Conservation (phyloP, 1,284 basidiomycete genomes). For the Ceratobasidium sp. region DNA sequence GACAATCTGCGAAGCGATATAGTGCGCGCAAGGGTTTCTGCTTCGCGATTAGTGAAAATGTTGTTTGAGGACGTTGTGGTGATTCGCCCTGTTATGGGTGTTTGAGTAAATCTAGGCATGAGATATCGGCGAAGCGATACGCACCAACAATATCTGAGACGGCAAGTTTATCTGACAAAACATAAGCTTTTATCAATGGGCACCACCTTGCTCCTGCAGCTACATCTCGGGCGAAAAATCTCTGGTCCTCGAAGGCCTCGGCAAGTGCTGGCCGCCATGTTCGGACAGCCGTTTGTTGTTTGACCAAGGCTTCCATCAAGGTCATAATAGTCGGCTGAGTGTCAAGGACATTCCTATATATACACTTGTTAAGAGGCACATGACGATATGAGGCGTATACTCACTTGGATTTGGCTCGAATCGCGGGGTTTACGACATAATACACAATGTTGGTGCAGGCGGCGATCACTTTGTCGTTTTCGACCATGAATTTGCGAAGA, state of each 20-base stretch:
- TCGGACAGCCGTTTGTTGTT: conserved; percentile 79
- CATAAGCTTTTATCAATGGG: conserved; percentile 78
- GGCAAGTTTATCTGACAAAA: conserved; percentile 87
- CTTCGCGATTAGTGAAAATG: conserved; percentile 95
- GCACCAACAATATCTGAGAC: conserved; percentile 83
- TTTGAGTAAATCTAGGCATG: conserved; percentile 28
- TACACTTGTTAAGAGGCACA: neutral
- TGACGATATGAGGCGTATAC: conserved; percentile 53
- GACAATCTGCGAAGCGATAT: conserved; percentile 88
- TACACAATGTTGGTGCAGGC: conserved; percentile 86
- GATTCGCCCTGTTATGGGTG: conserved; percentile 64
- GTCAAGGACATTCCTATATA: conserved; percentile 65
- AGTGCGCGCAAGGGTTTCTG: conserved; percentile 89
- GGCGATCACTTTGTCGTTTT: conserved; percentile 81
- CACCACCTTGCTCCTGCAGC: conserved; percentile 72
- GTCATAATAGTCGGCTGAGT: conserved; percentile 69
- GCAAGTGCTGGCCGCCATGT: conserved; percentile 83
- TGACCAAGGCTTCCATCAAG: conserved; percentile 80
- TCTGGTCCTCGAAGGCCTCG: conserved; percentile 85
- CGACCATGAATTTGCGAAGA: conserved; percentile 80
- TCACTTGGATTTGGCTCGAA: conserved; percentile 66
- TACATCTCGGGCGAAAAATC: conserved; percentile 81
- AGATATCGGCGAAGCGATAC: conserved; percentile 44
- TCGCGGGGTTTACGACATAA: conserved; percentile 81
- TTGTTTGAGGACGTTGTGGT: conserved; percentile 89